Conservation (phyloP, 257 asterid genomes). For the Mentha longifolia region DNA sequence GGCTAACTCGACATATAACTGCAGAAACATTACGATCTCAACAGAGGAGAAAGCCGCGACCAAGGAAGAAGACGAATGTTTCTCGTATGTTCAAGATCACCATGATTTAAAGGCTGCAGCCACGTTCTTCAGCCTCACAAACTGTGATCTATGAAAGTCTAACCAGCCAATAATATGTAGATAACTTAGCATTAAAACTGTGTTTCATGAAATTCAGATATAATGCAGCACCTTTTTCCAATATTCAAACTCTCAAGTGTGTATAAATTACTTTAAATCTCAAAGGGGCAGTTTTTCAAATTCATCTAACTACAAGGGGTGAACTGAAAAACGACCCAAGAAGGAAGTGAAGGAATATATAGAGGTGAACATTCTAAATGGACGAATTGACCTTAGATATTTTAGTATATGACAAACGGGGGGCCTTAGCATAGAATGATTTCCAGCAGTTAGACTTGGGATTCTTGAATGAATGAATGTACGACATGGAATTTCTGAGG, state of each 20-base stretch:
- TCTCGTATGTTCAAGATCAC: constrained; percentile 44
- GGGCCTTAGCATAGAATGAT: neutral
- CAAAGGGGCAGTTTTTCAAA: neutral
- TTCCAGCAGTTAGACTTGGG: constrained; percentile 15
- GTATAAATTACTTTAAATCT: neutral
- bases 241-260: neutral
- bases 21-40: constrained; percentile 43
- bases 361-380: neutral
- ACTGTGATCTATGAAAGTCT: constrained; percentile 42
- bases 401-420: too few relatives aligned
- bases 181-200: constrained; percentile 10
- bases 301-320: neutral
- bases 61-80: constrained; percentile 49
- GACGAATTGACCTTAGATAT: neutral
- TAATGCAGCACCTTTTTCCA: constrained; percentile 7
- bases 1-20: neutral
- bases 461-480: neutral
- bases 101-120: constrained; percentile 50
- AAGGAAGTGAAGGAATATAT: neutral
- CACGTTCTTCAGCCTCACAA: constrained; percentile 52
- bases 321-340: neutral
- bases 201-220: constrained; percentile 29
- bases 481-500: neutral
- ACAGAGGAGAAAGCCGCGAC: constrained; percentile 41
- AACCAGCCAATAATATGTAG: constrained; percentile 32